These are phyloP conservation scores for Calonectria henricotiae DNA, from an alignment of 2,329 filamentous ascomycete species.

Conservation along the genomic window DNA sequence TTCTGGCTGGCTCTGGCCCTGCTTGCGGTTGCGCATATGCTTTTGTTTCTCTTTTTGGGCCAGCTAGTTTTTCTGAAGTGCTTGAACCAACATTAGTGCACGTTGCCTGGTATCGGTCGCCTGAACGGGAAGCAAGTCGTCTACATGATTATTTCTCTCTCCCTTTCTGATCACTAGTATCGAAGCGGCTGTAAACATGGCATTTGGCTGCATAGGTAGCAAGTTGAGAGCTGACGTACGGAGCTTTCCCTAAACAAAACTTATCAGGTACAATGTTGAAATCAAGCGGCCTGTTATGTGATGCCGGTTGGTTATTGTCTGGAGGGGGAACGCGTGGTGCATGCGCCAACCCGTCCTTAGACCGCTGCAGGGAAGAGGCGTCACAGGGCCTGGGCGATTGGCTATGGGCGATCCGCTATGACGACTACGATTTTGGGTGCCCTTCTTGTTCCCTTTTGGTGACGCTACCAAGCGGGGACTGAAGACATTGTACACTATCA, in stretches of 20 bases:
- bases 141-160: background rate
- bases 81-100: background rate
- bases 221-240: background rate
- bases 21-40: background rate
- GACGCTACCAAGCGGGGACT: background rate
- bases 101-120: background rate
- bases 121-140: background rate
- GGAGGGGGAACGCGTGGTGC: slow-evolving; percentile 43
- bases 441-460: background rate
- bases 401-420: slow-evolving; percentile 40
- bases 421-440: slow-evolving; percentile 45
- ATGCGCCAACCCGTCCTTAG: slow-evolving; percentile 45
- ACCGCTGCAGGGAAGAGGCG: slow-evolving; percentile 40
- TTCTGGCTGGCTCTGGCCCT: background rate
- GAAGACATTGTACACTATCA: no score
- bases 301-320: background rate
- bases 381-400: slow-evolving; percentile 41
- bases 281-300: background rate
- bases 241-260: background rate
- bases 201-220: background rate
- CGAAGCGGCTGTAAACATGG: background rate
- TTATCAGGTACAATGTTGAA: background rate
- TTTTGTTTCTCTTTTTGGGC: background rate
- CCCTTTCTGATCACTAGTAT: background rate
- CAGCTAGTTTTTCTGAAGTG: background rate